Conservation (phyloP, 148 eudicot genomes). For the Dysphania ambrosioides region DNA sequence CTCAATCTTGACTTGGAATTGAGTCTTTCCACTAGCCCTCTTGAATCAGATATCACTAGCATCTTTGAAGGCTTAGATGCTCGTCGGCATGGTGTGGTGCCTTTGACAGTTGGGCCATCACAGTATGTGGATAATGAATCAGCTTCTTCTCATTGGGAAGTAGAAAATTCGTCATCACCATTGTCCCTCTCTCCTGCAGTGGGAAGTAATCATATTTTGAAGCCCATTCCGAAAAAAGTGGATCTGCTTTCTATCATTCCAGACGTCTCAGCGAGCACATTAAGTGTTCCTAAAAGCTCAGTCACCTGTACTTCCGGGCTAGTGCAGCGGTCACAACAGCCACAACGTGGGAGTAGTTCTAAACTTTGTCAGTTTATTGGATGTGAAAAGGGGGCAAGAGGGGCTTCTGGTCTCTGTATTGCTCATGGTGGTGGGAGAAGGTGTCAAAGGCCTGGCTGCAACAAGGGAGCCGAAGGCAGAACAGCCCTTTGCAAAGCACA, state of each 20-base stretch:
- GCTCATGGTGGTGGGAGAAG: conserved; percentile 98
- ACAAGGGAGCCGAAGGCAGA: conserved; percentile 94
- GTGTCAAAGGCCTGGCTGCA: conserved; percentile 86
- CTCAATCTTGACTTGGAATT: conserved; percentile 56
- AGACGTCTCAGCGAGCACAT: conserved; percentile 49
- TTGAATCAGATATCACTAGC: conserved; percentile 78
- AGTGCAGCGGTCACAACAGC: conserved; percentile 41
- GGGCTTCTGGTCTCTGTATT: conserved; percentile 94
- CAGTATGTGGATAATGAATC: conserved; percentile 34
- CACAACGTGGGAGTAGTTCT: conserved; percentile 47
- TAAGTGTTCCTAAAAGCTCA: conserved; percentile 59
- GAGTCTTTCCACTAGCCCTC: conserved; percentile 65
- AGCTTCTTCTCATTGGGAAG: conserved; percentile 27
- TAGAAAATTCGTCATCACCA: conserved; percentile 34
- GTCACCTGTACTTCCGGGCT: conserved; percentile 85
- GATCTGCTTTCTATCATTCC: conserved; percentile 31
- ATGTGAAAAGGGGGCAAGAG: conserved; percentile 91
- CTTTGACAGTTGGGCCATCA: conserved; percentile 23
- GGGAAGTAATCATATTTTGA: conserved; percentile 28
- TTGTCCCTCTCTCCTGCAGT: conserved; percentile 22
- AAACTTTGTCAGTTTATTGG: conserved; percentile 73
- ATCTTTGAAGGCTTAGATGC: conserved; percentile 35
- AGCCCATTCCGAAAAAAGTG: conserved; percentile 32
- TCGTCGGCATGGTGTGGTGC: conserved; percentile 25
- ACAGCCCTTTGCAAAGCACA: conserved; percentile 99